phyloP scores from a whole-genome alignment of 352 stramenopile species.

The Pythium dissotocum region DNA sequence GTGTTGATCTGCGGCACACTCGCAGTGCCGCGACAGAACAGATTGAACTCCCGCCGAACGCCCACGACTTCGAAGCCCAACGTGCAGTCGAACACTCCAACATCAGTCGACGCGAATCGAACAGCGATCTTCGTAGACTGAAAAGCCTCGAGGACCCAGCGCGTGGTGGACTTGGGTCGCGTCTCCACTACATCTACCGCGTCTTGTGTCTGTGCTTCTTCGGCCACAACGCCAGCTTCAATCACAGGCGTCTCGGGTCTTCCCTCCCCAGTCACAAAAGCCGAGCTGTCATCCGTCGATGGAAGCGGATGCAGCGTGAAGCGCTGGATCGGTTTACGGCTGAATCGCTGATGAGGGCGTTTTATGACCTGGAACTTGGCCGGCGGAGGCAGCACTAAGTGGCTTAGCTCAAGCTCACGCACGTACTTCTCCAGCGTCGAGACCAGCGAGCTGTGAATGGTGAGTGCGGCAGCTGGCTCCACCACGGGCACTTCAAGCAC shows the following conservation, averaged over 20 bases:
- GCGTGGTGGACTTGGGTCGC: constrained; percentile 23
- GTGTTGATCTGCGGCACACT: constrained; percentile 91
- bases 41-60: constrained; percentile 73
- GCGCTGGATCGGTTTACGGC: constrained; percentile 51
- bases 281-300: not conserved
- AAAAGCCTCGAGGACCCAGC: constrained; percentile 85
- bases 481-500: constrained; percentile 57
- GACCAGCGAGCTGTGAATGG: constrained; percentile 55
- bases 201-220: not conserved
- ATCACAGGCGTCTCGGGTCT: not conserved
- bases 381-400: constrained; percentile 58
- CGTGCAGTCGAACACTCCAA: constrained; percentile 80
- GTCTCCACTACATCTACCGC: not conserved
- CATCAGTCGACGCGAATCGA: constrained; percentile 74
- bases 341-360: constrained; percentile 59
- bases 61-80: constrained; percentile 93
- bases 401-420: constrained; percentile 60
- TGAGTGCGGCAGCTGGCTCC: constrained; percentile 47
- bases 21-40: constrained; percentile 83
- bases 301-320: constrained; percentile 52
- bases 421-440: constrained; percentile 63
- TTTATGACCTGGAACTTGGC: constrained; percentile 82
- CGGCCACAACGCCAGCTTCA: not conserved
- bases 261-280: not conserved
- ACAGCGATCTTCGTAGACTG: constrained; percentile 67